Percentiles rank a stretch among this genome's conserved stretches.
These are phyloP conservation scores for Globisporangium polare DNA, from an alignment of 352 stramenopile genomes.

Conservation along the genomic window DNA sequence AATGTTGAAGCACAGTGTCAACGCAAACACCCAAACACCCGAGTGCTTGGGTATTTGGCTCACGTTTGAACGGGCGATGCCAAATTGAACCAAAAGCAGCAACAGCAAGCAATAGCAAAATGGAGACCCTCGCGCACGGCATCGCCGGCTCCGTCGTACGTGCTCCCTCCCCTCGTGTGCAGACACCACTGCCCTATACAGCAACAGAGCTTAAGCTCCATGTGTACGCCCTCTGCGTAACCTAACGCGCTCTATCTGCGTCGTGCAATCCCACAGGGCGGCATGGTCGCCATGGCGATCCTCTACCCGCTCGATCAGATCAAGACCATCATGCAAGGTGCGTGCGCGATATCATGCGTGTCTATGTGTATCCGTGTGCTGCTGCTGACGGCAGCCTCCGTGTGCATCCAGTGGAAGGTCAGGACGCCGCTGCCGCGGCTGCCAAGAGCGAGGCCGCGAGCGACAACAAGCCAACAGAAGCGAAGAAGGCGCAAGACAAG, in stretches of 20 bases:
- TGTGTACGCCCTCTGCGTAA: background rate
- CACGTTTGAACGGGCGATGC: too few relatives aligned
- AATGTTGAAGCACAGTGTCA: too few relatives aligned
- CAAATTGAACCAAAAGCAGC: constrained; percentile 20
- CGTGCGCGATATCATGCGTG: background rate
- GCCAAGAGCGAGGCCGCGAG: constrained; percentile 1
- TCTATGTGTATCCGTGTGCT: background rate
- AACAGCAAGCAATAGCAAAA: constrained; percentile 16
- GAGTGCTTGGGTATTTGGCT: too few relatives aligned
- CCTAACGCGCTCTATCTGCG: background rate
- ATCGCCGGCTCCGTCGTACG: constrained; percentile 59
- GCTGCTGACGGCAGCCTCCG: too few relatives aligned
- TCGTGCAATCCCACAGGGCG: constrained; percentile 26
- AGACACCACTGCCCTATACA: too few relatives aligned
- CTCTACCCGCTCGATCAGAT: constrained; percentile 87
- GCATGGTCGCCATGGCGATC: constrained; percentile 72
- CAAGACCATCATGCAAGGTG: constrained; percentile 84
- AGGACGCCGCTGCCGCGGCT: constrained; percentile 14
- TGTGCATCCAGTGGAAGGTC: constrained; percentile 22
- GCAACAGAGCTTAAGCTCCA: too few relatives aligned
- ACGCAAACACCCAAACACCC: too few relatives aligned
- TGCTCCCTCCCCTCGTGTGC: too few relatives aligned
- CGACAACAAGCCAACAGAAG: background rate
- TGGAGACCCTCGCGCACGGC: constrained; percentile 66
- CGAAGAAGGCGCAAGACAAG: constrained; percentile 11